A percentile compares a stretch with the other conserved stretches of the same genome.
These are phyloP conservation scores for Solanum medicagineum DNA, from an alignment of 257 asterid species.

Conservation along the genomic window DNA sequence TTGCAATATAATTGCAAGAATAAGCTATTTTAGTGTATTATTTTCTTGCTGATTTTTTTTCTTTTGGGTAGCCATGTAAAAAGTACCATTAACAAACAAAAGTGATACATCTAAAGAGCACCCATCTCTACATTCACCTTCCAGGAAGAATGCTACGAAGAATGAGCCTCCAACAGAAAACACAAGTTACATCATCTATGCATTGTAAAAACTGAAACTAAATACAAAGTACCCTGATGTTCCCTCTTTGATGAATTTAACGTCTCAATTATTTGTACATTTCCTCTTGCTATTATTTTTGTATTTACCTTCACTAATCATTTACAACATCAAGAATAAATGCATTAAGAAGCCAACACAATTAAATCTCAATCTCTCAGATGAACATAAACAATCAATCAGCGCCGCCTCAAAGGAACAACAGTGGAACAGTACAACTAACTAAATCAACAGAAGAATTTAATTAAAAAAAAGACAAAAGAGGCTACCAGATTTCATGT, in stretches of 20 bases:
- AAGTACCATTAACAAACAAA: not conserved
- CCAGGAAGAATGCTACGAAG: not conserved
- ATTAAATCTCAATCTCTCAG: not conserved
- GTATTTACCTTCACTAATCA: not conserved
- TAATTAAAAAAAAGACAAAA: not conserved
- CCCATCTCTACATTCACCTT: not conserved
- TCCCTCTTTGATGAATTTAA: not conserved
- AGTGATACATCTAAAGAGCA: not conserved
- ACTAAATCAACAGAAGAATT: not conserved
- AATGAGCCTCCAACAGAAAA: not conserved
- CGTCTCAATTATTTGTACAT: not conserved
- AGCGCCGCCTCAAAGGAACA: not conserved
- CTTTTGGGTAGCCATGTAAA: not conserved
- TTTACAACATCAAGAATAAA: not conserved
- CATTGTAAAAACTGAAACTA: not conserved
- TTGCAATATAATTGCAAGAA: not conserved
- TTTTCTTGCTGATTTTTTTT: not conserved
- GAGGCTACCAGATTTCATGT: constrained; percentile 73
- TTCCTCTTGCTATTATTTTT: not conserved
- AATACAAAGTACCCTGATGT: not conserved
- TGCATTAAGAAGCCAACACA: not conserved
- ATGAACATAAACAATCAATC: too few relatives aligned
- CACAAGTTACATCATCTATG: not conserved
- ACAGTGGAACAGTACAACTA: not conserved
- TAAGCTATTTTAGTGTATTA: not conserved